Percentiles rank a stretch among this genome's conserved stretches.
These are phyloP conservation scores for Macaranga tanarius DNA, from an alignment of 441 rosid species.

Conservation along the genomic window DNA sequence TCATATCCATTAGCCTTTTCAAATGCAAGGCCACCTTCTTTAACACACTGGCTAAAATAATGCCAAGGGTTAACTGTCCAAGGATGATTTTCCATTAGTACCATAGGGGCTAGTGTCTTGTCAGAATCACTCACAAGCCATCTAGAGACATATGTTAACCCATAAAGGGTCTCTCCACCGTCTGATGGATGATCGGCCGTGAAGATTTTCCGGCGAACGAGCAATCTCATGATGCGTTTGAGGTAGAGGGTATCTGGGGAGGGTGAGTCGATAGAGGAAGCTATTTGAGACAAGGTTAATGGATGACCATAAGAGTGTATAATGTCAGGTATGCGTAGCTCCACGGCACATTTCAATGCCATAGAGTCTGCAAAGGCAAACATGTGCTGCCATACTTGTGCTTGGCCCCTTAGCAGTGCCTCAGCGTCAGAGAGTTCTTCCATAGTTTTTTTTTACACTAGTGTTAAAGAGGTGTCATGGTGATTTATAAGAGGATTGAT, in stretches of 20 bases:
- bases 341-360: constrained; percentile 41
- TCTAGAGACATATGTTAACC: constrained; percentile 26
- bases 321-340: constrained; percentile 42
- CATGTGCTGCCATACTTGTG: constrained; percentile 28
- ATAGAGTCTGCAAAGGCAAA: constrained; percentile 34
- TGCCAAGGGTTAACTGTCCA: constrained; percentile 30
- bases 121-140: constrained; percentile 37
- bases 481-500: too few relatives aligned
- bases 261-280: constrained; percentile 16
- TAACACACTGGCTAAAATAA: constrained; percentile 30
- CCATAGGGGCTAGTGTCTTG: constrained; percentile 30
- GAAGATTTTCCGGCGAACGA: constrained; percentile 36
- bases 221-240: constrained; percentile 41
- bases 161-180: constrained; percentile 30
- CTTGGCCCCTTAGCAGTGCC: constrained; percentile 30
- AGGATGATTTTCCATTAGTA: constrained; percentile 27
- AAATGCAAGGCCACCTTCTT: constrained; percentile 40
- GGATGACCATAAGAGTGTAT: constrained; percentile 34
- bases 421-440: constrained; percentile 9
- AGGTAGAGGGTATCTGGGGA: constrained; percentile 32
- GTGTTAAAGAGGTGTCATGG: too few relatives aligned
- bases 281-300: constrained; percentile 37
- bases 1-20: constrained; percentile 41
- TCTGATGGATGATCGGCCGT: constrained; percentile 11
- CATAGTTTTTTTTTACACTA: background rate